phyloP scores from a whole-genome alignment of 75 land plant genomes.

The Picea glauca region DNA sequence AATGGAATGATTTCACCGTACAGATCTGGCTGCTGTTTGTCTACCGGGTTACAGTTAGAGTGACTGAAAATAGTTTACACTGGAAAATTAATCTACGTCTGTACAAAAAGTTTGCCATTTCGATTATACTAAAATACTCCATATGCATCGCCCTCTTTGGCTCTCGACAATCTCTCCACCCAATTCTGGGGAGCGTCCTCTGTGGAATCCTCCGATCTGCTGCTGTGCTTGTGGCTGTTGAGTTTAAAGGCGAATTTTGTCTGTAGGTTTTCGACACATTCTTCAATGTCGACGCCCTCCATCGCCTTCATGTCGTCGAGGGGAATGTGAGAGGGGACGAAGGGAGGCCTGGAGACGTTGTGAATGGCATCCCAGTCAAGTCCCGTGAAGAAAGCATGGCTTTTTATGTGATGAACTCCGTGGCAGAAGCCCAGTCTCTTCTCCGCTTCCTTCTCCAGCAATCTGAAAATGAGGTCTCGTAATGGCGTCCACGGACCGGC shows the following conservation, averaged over 20 bases:
- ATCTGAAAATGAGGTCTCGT: slow-evolving; percentile 27
- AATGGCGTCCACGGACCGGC: slow-evolving; percentile 31
- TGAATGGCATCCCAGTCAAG: slow-evolving; percentile 29
- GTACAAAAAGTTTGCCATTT: no score
- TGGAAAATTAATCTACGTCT: no score
- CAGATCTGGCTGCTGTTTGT: no score
- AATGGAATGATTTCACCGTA: no score
- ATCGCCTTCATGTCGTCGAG: not conserved
- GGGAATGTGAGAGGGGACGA: slow-evolving; percentile 15
- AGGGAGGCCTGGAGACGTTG: slow-evolving; percentile 31
- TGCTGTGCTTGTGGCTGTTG: not conserved
- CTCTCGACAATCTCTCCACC: not conserved
- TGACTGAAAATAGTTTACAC: no score
- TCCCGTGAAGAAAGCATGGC: slow-evolving; percentile 35
- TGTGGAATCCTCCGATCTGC: not conserved
- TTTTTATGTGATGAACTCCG: slow-evolving; percentile 22
- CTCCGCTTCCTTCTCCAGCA: slow-evolving; percentile 44
- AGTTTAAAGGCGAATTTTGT: not conserved
- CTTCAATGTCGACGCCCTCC: slow-evolving; percentile 15
- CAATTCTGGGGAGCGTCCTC: not conserved
- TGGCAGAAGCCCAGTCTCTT: slow-evolving; percentile 17
- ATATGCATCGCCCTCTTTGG: not conserved
- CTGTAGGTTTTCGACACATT: not conserved
- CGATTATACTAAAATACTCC: not conserved
- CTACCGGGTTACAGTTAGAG: no score